These are phyloP conservation scores for Alternaria panax DNA, from an alignment of 2,329 filamentous ascomycete species.

Conservation along the genomic window DNA sequence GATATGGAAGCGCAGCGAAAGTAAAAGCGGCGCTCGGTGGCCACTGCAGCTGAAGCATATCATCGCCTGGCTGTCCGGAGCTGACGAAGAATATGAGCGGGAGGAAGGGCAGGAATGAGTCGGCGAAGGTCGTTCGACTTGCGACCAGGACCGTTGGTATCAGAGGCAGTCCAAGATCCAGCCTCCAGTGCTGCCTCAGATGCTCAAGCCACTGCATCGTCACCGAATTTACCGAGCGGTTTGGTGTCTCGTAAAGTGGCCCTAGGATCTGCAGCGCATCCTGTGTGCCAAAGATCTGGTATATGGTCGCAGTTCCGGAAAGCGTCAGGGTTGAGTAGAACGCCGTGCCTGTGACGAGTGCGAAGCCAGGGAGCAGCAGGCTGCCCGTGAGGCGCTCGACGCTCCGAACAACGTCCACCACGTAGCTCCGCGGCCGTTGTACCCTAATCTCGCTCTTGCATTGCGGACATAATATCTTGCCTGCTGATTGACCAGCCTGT, in stretches of 20 bases:
- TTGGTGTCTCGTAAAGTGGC: slow-evolving; percentile 49
- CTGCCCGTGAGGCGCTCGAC: slow-evolving; percentile 64
- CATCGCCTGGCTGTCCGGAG: slow-evolving; percentile 55
- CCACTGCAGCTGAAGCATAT: slow-evolving; percentile 65
- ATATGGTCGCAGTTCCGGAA: slow-evolving; percentile 69
- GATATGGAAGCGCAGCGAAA: slow-evolving; percentile 70
- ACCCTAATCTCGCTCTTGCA: slow-evolving; percentile 85
- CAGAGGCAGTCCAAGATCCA: slow-evolving; percentile 69
- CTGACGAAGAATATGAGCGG: slow-evolving; percentile 68
- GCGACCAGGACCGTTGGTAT: slow-evolving; percentile 73
- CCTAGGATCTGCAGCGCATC: slow-evolving; percentile 65
- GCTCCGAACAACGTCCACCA: slow-evolving; percentile 71
- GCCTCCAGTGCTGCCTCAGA: slow-evolving; percentile 55
- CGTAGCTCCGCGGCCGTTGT: slow-evolving; percentile 73
- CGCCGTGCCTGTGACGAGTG: slow-evolving; percentile 60
- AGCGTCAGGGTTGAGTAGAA: slow-evolving; percentile 57
- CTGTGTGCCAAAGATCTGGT: slow-evolving; percentile 69
- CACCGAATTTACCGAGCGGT: slow-evolving; percentile 37
- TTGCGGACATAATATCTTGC: slow-evolving; percentile 81
- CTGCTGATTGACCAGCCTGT: slow-evolving; percentile 54
- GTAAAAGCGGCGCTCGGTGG: slow-evolving; percentile 71
- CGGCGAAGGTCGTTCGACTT: slow-evolving; percentile 70
- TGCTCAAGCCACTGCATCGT: slow-evolving; percentile 43
- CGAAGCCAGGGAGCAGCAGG: slow-evolving; percentile 70
- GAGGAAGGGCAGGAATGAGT: slow-evolving; percentile 68